Evolutionary conservation across 805 yeast genomes (phyloP).

Genomic region (Lipomyces starkeyi): DNA sequence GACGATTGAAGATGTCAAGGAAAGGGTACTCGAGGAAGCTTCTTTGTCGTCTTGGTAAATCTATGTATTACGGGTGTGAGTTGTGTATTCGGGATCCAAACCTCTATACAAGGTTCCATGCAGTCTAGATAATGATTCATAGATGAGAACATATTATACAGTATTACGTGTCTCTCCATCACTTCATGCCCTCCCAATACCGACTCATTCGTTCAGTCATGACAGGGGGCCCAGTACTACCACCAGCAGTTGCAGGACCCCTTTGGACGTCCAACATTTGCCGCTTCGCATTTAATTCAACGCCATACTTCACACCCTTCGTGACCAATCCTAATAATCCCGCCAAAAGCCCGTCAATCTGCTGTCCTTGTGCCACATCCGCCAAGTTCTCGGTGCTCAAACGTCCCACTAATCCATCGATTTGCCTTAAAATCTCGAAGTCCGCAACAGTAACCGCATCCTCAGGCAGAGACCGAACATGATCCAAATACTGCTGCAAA

Average conservation of each 20-base stretch:
- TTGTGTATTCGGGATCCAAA: background rate
- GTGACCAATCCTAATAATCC: conserved; percentile 41
- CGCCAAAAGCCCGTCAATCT: conserved; percentile 41
- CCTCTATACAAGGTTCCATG: background rate
- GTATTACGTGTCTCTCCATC: background rate
- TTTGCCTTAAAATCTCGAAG: conserved; percentile 36
- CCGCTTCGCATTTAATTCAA: conserved; percentile 36
- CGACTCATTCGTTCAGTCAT: background rate
- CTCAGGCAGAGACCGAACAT: conserved; percentile 28
- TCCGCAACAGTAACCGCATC: conserved; percentile 31
- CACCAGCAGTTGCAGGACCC: background rate
- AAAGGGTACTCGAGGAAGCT: conserved; percentile 18
- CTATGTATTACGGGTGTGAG: background rate
- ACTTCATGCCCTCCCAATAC: background rate
- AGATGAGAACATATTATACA: background rate
- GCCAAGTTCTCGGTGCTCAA: conserved; percentile 27
- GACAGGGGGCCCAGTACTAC: background rate
- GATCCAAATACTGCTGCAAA: conserved; percentile 37
- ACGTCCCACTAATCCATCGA: conserved; percentile 35
- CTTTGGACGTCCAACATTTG: conserved; percentile 17
- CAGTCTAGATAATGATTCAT: background rate
- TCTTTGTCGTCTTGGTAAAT: conserved; percentile 4
- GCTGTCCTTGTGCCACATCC: conserved; percentile 33
- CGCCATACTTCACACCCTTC: conserved; percentile 37
- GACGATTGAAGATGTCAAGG: conserved; percentile 17